Evolutionary conservation across 345 rosid genomes (phyloP), one percentile per base, ranked within the genome.

Genomic region (Fremontodendron californicum): DNA sequence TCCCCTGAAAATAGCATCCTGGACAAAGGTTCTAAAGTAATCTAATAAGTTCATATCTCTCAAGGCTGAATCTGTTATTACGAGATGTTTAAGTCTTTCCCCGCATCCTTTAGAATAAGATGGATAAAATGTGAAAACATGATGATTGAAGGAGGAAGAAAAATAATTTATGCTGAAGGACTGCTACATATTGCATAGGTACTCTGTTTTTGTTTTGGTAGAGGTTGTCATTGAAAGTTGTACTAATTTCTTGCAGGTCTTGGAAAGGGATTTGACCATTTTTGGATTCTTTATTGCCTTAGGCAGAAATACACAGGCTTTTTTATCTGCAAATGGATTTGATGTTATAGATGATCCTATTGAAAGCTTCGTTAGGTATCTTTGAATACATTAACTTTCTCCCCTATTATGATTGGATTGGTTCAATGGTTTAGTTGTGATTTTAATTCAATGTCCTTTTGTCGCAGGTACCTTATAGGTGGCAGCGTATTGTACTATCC

Each of bases 281-380:
- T 93, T 96, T 88, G 99, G 99, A 75, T 93, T 93, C 88, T 96
- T 96, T 82, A 93, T 93, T 83, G 97, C 97, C 68, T 83, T 96
- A 40, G 99, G 99, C 75, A 88, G 97, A 87, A 90, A 93, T 77
- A 87, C 93, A 33, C 89, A 88, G 80, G 85, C 88, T 31, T 91
- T 80, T 84, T 78, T 93, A 83, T 85, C 89, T 77, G 90, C 89
- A 60, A 92, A 93, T 84, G 98, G 99, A 71, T 96, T 83, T 77
- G 84, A 82, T 78, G 86, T 80, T n/a, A 60, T 89, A 66, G 89
- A 80, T 51, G 89, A 90, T 78, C 92, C 90, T 61, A 68, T 90
- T 68, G 91, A 92, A 89, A 82, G 90, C 83, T 88, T 92, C 80
- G 84, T 91, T 43, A 92, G 99, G 99, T 93, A 87, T 79, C 77